Evolutionary conservation across 1,139 yeast species (phyloP).

Genomic region (Scheffersomyces segobiensis): DNA sequence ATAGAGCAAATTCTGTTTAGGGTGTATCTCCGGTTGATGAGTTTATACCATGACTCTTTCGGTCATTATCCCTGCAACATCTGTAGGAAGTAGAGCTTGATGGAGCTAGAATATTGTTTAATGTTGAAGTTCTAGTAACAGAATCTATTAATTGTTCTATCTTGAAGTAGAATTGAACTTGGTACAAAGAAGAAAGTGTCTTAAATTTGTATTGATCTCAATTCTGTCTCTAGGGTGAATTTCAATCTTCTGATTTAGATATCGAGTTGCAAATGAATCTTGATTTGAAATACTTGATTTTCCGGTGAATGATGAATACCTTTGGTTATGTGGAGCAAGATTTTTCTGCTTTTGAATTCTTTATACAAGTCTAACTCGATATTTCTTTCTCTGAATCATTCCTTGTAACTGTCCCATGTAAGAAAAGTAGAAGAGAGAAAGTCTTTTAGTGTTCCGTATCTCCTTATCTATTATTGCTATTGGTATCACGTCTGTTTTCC

Average conservation of each 20-base stretch:
- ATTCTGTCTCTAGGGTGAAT: neutral
- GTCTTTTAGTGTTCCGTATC: neutral
- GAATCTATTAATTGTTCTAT: neutral
- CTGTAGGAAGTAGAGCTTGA: conserved; percentile 1
- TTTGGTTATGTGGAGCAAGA: neutral
- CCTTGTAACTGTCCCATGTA: neutral
- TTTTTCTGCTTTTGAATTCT: neutral
- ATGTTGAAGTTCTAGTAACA: too few species aligned
- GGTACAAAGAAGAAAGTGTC: too few species aligned
- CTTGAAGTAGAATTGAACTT: too few species aligned
- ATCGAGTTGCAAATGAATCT: neutral
- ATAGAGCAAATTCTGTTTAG: conserved; percentile 25
- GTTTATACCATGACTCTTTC: conserved; percentile 39
- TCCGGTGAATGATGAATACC: neutral
- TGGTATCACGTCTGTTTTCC: neutral
- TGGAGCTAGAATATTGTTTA: too few species aligned
- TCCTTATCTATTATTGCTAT: neutral
- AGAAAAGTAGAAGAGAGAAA: neutral
- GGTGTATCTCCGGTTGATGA: conserved; percentile 55
- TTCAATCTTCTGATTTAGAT: neutral
- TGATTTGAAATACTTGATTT: neutral
- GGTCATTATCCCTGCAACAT: conserved; percentile 49
- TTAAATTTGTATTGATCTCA: neutral
- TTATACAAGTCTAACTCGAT: too few species aligned
- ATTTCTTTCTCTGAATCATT: too few species aligned